These are phyloP conservation scores for Ophiostoma sp. DNA, from an alignment of 2,329 filamentous ascomycete genomes.

Conservation along the genomic window DNA sequence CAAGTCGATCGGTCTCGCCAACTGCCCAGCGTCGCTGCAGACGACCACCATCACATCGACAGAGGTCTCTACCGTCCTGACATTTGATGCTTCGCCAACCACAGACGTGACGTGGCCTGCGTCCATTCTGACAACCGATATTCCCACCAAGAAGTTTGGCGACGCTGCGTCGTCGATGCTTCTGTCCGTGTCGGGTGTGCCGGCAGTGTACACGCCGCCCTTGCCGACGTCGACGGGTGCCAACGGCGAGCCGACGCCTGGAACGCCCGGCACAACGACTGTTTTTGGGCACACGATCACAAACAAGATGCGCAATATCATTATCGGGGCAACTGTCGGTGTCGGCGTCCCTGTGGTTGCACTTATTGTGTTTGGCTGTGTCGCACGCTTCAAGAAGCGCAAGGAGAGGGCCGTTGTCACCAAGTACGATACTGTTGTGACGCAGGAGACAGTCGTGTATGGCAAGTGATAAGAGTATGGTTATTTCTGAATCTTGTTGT, in stretches of 20 bases:
- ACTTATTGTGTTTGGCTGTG: neutral
- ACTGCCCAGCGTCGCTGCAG: constrained; percentile 49
- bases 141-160: constrained; percentile 34
- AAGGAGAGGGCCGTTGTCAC: neutral
- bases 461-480: neutral
- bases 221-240: neutral
- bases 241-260: neutral
- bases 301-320: constrained; percentile 17
- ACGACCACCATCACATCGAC: constrained; percentile 36
- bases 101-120: constrained; percentile 38
- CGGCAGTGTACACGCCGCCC: constrained; percentile 36
- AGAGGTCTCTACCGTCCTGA: constrained; percentile 37
- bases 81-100: constrained; percentile 22
- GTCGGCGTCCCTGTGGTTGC: constrained; percentile 21
- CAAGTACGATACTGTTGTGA: neutral
- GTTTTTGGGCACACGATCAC: constrained; percentile 19
- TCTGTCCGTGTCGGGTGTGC: constrained; percentile 40
- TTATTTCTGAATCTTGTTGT: no score
- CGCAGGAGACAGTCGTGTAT: neutral
- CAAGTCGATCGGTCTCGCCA: constrained; percentile 37
- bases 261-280: neutral
- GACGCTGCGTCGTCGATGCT: neutral
- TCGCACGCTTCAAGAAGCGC: neutral
- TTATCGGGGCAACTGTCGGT: constrained; percentile 22
- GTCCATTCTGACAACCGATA: constrained; percentile 33